These are phyloP conservation scores for Diddensiella caesifluorescens DNA, from an alignment of 805 yeast species.

Conservation along the genomic window DNA sequence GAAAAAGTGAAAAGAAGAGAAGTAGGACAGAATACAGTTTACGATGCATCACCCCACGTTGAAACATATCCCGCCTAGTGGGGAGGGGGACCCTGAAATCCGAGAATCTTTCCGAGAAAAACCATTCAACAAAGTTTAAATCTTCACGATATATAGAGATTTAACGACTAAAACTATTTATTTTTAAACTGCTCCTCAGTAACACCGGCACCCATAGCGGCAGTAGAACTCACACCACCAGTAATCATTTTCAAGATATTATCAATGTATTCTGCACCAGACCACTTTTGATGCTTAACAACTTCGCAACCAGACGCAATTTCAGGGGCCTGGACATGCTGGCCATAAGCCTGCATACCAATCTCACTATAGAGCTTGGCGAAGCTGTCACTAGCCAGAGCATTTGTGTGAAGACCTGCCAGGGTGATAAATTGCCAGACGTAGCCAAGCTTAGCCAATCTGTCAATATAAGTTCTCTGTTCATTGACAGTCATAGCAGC, in stretches of 20 bases:
- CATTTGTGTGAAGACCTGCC: constrained; percentile 95
- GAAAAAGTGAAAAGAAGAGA: too few relatives aligned
- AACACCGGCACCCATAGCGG: constrained; percentile 98
- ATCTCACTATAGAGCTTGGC: constrained; percentile 68
- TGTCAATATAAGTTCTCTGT: constrained; percentile 83
- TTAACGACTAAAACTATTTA: neutral
- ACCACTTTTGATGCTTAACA: constrained; percentile 97
- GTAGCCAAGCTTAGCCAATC: constrained; percentile 84
- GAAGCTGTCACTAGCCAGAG: constrained; percentile 82
- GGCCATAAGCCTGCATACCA: constrained; percentile 97
- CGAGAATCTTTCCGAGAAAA: neutral
- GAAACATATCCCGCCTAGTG: too few relatives aligned
- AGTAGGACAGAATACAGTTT: too few relatives aligned
- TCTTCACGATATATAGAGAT: neutral
- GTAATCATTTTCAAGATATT: constrained; percentile 81
- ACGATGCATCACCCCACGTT: too few relatives aligned
- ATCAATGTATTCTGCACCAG: constrained; percentile 96
- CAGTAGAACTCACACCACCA: constrained; percentile 92
- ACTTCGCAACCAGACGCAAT: constrained; percentile 88
- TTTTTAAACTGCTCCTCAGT: constrained; percentile 89
- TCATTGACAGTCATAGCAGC: constrained; percentile 82
- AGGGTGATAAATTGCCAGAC: constrained; percentile 97
- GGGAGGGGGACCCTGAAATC: too few relatives aligned
- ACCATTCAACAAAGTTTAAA: neutral
- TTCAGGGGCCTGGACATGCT: constrained; percentile 78